Evolutionary conservation across 495 filamentous ascomycete species (phyloP), one percentile per base, ranked within the genome.

Genomic region (Penicillium goetzii): DNA sequence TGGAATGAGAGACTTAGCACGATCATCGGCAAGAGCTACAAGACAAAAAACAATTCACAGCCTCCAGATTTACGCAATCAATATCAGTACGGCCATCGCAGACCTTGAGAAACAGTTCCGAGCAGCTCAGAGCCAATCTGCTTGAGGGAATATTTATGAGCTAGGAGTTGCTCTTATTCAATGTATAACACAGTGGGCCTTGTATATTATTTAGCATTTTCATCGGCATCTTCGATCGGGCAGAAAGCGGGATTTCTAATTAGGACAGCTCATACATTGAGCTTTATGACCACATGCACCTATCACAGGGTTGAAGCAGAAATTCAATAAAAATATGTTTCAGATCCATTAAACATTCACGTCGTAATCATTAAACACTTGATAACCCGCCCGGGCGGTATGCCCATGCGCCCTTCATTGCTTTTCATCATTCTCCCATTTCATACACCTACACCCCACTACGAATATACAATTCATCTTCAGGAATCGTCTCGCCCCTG

Each of bases 1-100:
- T 72, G 69, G 69, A 65, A 63, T 51, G 47, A 54, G 4, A 64
- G 59, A 17, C 45, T 72, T 2, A 33, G 8, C 32, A 6, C 36
- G 9, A 41, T 72, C 1, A 47, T 72, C 40, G 62, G 56, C 7
- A 21, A 58, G 12, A 28, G 59, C 12, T 67, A 61, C 43, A 53
- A 53, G 15, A 58, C 17, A 4, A 21, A 41, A 5, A 59, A 58
- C 5, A 11, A 36, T 21, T 57, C 43, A 14, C 17, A 21, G 12
- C 17, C 26, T 6, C 12, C 28, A 17, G 40, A 45, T 15, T 55
- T 34, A 12, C 28, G 34, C 12, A 53, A 53, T 60, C n/a, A 63
- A 68, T 66, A 60, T 68, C 40, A 21, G 43, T 5, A n/a, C 52
- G 1, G 47, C 50, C 15, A 43, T 68, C 0, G 32, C 21, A 6